These are phyloP conservation scores for Tephrocybe rancida DNA, from an alignment of 768 basidiomycete genomes.

Conservation along the genomic window DNA sequence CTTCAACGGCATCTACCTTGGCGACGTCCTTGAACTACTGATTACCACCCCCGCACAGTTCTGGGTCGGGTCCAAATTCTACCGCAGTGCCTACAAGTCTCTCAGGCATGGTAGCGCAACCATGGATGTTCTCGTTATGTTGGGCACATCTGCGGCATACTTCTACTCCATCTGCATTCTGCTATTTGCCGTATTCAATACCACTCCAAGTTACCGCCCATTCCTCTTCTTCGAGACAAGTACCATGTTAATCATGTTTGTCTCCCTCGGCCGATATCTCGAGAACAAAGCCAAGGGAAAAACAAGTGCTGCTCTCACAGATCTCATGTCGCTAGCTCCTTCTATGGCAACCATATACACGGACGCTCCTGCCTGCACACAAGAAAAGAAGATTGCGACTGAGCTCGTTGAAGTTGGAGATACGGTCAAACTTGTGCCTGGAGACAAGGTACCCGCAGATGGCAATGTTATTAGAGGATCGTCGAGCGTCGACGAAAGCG, in stretches of 20 bases:
- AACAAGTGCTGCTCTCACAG: slow-evolving; percentile 94
- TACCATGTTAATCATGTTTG: slow-evolving; percentile 97
- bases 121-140: slow-evolving; percentile 97
- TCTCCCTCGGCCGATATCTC: slow-evolving; percentile 92
- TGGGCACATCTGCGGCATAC: slow-evolving; percentile 94
- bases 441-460: slow-evolving; percentile 96
- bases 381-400: slow-evolving; percentile 90
- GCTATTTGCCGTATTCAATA: slow-evolving; percentile 63
- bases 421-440: slow-evolving; percentile 90
- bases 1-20: slow-evolving; percentile 73
- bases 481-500: slow-evolving; percentile 93
- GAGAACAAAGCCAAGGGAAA: slow-evolving; percentile 98
- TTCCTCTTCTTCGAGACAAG: slow-evolving; percentile 97
- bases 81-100: slow-evolving; percentile 88
- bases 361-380: slow-evolving; percentile 74
- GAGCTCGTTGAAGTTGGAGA: slow-evolving; percentile 96
- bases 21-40: slow-evolving; percentile 73
- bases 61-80: slow-evolving; percentile 88
- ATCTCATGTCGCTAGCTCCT: slow-evolving; percentile 93
- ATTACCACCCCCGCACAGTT: slow-evolving; percentile 93
- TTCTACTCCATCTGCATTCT: slow-evolving; percentile 82
- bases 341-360: slow-evolving; percentile 96
- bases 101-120: slow-evolving; percentile 88
- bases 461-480: slow-evolving; percentile 87
- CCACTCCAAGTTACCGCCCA: slow-evolving; percentile 72